These are phyloP conservation scores for Penicillium atrosanguineum DNA, from an alignment of 495 filamentous ascomycete species.

Conservation along the genomic window DNA sequence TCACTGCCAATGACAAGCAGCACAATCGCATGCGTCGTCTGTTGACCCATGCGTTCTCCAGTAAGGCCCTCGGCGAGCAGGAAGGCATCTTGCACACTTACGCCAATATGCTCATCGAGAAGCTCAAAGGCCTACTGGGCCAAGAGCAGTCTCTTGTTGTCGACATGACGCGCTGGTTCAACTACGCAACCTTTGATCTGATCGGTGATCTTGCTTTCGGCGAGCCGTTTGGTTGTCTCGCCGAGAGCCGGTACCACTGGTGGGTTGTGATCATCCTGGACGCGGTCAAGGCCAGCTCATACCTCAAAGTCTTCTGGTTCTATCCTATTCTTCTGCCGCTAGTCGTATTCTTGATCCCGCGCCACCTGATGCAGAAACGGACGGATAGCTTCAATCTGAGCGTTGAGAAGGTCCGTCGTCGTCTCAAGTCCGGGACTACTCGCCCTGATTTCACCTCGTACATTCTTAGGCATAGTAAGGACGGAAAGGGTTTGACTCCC, in stretches of 20 bases:
- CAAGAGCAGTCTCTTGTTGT: constrained; percentile 25
- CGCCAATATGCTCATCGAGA: constrained; percentile 34
- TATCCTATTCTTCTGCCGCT: constrained; percentile 32
- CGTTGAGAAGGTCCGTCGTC: constrained; percentile 38
- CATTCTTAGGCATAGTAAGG: constrained; percentile 27
- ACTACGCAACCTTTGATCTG: constrained; percentile 45
- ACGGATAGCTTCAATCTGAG: constrained; percentile 35
- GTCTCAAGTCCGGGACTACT: constrained; percentile 30
- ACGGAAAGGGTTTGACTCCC: constrained; percentile 26
- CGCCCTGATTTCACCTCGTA: constrained; percentile 40
- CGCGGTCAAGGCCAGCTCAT: constrained; percentile 27
- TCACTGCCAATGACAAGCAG: constrained; percentile 38
- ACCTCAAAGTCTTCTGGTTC: constrained; percentile 32
- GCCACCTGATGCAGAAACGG: constrained; percentile 18
- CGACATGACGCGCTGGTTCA: constrained; percentile 40
- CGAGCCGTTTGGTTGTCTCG: constrained; percentile 46
- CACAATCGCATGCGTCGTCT: constrained; percentile 46
- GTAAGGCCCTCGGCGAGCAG: constrained; percentile 46
- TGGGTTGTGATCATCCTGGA: constrained; percentile 42
- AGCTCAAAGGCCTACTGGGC: constrained; percentile 15
- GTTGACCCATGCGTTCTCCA: constrained; percentile 51
- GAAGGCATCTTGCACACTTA: constrained; percentile 45
- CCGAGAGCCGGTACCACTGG: constrained; percentile 40
- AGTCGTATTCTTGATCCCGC: constrained; percentile 21
- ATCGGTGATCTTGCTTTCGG: constrained; percentile 49